Evolutionary conservation across 352 stramenopile species (phyloP).

Genomic region (Aphanomyces euteiches): DNA sequence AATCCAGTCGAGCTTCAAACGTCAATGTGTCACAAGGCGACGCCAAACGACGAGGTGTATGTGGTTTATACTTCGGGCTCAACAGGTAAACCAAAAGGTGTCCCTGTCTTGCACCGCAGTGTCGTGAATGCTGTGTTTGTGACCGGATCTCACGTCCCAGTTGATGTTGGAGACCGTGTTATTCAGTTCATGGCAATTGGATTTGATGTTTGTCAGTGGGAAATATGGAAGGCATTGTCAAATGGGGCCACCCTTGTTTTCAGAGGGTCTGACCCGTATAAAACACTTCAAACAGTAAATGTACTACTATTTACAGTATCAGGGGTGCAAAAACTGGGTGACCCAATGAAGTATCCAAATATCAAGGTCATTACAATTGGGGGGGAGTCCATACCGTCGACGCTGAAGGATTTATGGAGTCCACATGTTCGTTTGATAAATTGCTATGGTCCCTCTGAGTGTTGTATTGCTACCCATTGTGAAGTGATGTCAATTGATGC

Average conservation of each 20-base stretch:
- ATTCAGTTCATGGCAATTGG: conserved; percentile 4
- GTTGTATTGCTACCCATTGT: not conserved
- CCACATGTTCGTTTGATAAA: conserved; percentile 7
- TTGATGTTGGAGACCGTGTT: not conserved
- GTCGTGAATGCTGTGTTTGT: not conserved
- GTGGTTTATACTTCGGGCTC: not conserved
- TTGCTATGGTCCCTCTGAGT: conserved; percentile 21
- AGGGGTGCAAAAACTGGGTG: not conserved
- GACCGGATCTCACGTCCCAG: not conserved
- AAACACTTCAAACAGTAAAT: not conserved
- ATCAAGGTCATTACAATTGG: not conserved
- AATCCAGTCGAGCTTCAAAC: too few species aligned
- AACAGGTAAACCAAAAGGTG: not conserved
- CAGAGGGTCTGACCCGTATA: not conserved
- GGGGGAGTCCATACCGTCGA: not conserved
- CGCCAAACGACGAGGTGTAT: not conserved
- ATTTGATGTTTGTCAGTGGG: conserved; percentile 4
- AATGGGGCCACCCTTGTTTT: conserved; percentile 1
- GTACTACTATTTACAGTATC: not conserved
- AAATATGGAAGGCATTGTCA: conserved; percentile 4
- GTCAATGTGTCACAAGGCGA: too few species aligned
- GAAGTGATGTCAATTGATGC: not conserved
- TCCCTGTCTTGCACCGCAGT: not conserved
- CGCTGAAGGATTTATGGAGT: conserved; percentile 4
- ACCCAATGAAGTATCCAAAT: not conserved